phyloP scores from a whole-genome alignment of 495 filamentous ascomycete species.

The Bacidia gigantensis region DNA sequence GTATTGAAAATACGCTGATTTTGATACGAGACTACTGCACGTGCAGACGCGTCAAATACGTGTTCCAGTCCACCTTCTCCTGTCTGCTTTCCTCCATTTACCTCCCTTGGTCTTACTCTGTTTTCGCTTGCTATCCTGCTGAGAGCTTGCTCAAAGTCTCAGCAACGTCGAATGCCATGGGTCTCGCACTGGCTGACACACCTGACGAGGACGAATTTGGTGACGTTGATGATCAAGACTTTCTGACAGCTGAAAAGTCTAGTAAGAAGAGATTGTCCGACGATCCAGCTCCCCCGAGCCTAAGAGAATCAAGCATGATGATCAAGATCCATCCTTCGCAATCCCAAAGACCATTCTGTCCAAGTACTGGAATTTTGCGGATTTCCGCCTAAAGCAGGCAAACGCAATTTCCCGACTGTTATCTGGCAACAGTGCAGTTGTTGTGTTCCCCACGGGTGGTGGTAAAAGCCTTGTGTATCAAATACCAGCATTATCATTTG shows the following conservation, averaged over 20 bases:
- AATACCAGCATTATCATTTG: slow-evolving; percentile 40
- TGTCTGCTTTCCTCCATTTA: too few relatives aligned
- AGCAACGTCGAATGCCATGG: too few relatives aligned
- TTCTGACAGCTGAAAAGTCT: slow-evolving; percentile 9
- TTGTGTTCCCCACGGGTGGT: slow-evolving; percentile 46
- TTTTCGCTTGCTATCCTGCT: too few relatives aligned
- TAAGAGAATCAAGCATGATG: not conserved
- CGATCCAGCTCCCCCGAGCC: not conserved
- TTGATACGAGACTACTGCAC: too few relatives aligned
- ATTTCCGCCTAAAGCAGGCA: slow-evolving; percentile 41
- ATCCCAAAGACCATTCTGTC: slow-evolving; percentile 23
- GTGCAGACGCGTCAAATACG: too few relatives aligned
- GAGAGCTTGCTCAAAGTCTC: too few relatives aligned
- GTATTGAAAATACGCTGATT: too few relatives aligned
- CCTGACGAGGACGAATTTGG: slow-evolving; percentile 17
- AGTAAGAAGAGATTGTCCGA: not conserved
- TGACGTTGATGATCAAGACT: slow-evolving; percentile 14
- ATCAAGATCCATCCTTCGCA: not conserved
- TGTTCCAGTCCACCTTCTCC: too few relatives aligned
- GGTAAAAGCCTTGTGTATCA: slow-evolving; percentile 47
- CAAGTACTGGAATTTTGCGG: slow-evolving; percentile 31
- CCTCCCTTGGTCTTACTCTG: too few relatives aligned
- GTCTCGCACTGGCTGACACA: not conserved
- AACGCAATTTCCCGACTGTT: slow-evolving; percentile 36
- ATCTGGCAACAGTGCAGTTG: slow-evolving; percentile 33